Evolutionary conservation across 768 basidiomycete species (phyloP), one percentile per base, ranked within the genome.

Genomic region (Leccinum boreale): DNA sequence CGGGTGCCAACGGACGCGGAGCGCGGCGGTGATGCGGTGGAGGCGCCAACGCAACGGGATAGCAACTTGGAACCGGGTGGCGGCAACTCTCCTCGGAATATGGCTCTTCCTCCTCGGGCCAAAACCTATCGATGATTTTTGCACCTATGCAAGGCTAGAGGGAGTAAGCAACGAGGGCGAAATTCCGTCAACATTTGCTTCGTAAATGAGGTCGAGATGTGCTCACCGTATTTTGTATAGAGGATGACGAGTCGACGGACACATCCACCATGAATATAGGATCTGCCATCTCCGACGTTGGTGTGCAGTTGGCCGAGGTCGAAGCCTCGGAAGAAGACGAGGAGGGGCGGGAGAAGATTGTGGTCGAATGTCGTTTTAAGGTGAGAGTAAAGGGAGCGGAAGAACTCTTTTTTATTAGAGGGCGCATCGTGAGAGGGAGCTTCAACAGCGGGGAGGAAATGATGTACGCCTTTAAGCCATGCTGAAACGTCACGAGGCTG

Each of bases 401-500:
- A 35, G 62, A 26, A 60, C 69, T 68, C 65, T 70, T 70, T 50
- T 67, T 70, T 54, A 62, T 58, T 39, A 70, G 57, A 5, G 69
- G 66, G 17, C 61, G 67, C 66, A 69, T 69, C 2, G 46, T 63
- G 54, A 67, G 68, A 52, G 68, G 53, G 55, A 70, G 46, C 60
- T 70, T 69, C 35, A 70, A n/a, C 3, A 70, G 61, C 2, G 62
- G 60, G 7, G 61, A 70, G 44, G 62, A 62, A 19, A 12, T 57
- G 53, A 70, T 69, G 69, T 55, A 61, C 31, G 68, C 58, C 65
- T 70, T 70, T 68, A 70, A 70, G 62, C 64, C 67, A 58, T 62
- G 69, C 28, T 60, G 69, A 5, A 70, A 54, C 7, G 65, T 60
- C 67, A 70, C 65, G 57, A 70, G 69, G 65, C 67, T 42, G 26